Base-by-base conservation (phyloP, 805 yeast genomes). In the Lipomyces sp. region DNA sequence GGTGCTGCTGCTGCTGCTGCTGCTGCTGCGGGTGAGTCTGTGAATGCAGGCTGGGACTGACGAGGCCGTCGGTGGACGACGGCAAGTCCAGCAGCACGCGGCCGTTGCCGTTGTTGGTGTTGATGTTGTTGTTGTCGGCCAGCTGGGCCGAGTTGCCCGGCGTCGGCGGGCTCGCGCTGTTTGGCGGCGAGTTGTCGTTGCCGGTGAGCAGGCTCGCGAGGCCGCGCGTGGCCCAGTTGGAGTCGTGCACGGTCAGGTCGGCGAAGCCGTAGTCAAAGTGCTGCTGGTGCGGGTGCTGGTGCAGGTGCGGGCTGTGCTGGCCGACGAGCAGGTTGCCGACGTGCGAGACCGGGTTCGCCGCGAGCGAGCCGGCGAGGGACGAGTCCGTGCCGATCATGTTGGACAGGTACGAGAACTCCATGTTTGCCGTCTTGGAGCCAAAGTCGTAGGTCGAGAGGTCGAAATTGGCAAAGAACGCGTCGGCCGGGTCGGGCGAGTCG, bases 381-480 rank as follows among this genome's bases (percentile, higher is more conserved):
- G 28, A 16, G 36, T 42, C 21, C 13, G 57, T 38, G 26, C 61
- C 56, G 16, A 70, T 58, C 46, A 70, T 67, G 32, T 63, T 62
- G 33, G 70, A 60, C 37, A 70, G 52, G 10, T 67, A 63, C 21
- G 63, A 60, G 57, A 68, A 70, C 47, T 70, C 73, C 53, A 63
- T 58, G 45, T 67, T 65, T 11, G 69, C 65, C 3, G 70, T 64
- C n/a, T 64, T 45, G 10, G 70, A 63, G 41, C 68, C 67, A 51
- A 69, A 68, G 26, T 65, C 65, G 46, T 57, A 60, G 22, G 59
- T 39, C 37, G 45, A 35, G 14, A 51, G 43, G 26, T 49, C 51
- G 19, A 55, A 43, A 16, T 46, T 49, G 3, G 59, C 19, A 38
- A 55, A 53, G 18, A 54, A 37, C 19, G 36, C 29, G 14, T 54